Conservation (phyloP, 2,329 filamentous ascomycete genomes). For the Ophiostoma tasmaniense region DNA sequence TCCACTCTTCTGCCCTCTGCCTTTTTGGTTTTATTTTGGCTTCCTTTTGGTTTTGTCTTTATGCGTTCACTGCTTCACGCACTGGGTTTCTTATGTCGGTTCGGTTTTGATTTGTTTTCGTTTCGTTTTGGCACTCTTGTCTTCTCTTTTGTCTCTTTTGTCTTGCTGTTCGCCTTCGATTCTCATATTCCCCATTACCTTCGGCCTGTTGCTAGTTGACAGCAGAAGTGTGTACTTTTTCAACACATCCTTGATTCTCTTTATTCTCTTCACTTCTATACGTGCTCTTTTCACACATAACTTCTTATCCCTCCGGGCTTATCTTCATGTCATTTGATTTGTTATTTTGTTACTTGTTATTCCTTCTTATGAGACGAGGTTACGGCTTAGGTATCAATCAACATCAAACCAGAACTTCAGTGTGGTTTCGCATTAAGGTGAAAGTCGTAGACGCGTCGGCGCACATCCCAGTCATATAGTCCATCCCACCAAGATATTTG, state of each 20-base stretch:
- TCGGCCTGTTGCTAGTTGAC: neutral
- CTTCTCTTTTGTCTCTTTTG: constrained; percentile 17
- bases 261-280: constrained; percentile 1
- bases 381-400: constrained; percentile 19
- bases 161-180: neutral
- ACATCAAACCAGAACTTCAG: neutral
- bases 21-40: constrained; percentile 5
- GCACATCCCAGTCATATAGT: neutral
- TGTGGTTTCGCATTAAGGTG: neutral
- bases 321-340: constrained; percentile 16
- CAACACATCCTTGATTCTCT: constrained; percentile 15
- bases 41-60: neutral
- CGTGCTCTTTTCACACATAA: neutral
- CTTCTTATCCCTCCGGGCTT: neutral
- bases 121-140: constrained; percentile 1
- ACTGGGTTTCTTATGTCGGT: constrained; percentile 5
- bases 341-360: constrained; percentile 19
- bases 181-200: constrained; percentile 11
- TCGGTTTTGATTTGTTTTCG: neutral
- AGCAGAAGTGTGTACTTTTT: constrained; percentile 20
- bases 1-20: constrained; percentile 15
- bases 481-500: too few species aligned
- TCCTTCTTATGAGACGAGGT: constrained; percentile 21
- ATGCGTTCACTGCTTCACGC: constrained; percentile 16
- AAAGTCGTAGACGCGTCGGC: neutral